A percentile compares a stretch with the other conserved stretches of the same genome.
Evolutionary conservation across 139 green algal species (phyloP).

Genomic region (Tetraselmis chui): DNA sequence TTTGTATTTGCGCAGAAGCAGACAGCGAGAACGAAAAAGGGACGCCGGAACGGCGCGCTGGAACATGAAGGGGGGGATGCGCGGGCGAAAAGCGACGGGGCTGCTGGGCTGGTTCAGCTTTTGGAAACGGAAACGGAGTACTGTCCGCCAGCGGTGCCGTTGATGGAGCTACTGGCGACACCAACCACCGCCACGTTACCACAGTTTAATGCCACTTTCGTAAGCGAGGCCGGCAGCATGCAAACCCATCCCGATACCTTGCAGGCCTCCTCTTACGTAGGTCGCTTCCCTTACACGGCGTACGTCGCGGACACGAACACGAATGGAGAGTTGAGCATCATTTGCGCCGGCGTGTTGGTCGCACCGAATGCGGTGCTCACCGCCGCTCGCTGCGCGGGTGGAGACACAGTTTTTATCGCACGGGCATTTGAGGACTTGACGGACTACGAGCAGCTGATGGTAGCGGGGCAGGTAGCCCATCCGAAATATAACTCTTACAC

Average conservation of each 20-base stretch:
- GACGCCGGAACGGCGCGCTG: too few species aligned
- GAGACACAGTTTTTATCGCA: background rate
- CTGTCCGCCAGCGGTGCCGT: background rate
- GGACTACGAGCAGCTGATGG: background rate
- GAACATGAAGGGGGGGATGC: too few species aligned
- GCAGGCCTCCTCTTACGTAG: background rate
- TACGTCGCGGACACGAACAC: background rate
- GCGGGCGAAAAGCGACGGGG: too few species aligned
- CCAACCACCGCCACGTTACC: background rate
- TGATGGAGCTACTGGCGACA: background rate
- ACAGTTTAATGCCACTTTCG: background rate
- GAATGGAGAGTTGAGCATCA: background rate
- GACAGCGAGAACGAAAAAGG: too few species aligned
- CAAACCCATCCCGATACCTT: background rate
- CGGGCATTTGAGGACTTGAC: background rate
- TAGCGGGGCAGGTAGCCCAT: background rate
- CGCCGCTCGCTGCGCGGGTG: background rate
- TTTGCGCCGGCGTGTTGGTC: background rate
- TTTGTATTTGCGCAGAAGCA: too few species aligned
- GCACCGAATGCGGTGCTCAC: background rate
- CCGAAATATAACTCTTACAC: background rate
- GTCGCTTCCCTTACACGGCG: background rate
- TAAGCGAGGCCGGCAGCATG: background rate
- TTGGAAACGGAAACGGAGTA: too few species aligned
- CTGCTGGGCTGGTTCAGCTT: too few species aligned